phyloP scores from a whole-genome alignment of 2,329 filamentous ascomycete genomes.

The Talaromyces atroroseus region DNA sequence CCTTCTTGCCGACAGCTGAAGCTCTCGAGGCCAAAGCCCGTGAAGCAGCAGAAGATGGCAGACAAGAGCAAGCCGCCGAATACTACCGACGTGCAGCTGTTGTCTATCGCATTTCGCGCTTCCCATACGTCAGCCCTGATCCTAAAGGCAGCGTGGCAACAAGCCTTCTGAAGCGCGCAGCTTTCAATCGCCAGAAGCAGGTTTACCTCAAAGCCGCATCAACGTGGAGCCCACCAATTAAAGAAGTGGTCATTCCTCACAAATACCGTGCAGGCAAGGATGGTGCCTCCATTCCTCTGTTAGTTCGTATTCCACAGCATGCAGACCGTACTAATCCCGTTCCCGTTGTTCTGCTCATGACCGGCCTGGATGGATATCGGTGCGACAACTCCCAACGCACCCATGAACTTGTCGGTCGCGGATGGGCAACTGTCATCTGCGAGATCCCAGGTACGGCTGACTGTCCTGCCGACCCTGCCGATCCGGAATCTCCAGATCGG shows the following conservation, averaged over 20 bases:
- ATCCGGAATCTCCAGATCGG: slow-evolving; percentile 56
- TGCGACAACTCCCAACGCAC: slow-evolving; percentile 50
- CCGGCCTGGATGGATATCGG: slow-evolving; percentile 55
- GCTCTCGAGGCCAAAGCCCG: slow-evolving; percentile 51
- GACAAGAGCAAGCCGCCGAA: slow-evolving; percentile 52
- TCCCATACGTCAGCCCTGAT: slow-evolving; percentile 47
- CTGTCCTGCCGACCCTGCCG: slow-evolving; percentile 58
- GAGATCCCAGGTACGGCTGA: slow-evolving; percentile 66
- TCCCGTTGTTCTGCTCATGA: slow-evolving; percentile 53
- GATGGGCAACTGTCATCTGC: slow-evolving; percentile 58
- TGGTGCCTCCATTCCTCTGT: slow-evolving; percentile 55
- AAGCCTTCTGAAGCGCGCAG: slow-evolving; percentile 49
- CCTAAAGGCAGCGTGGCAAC: slow-evolving; percentile 14
- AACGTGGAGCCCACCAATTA: slow-evolving; percentile 53
- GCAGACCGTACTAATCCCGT: slow-evolving; percentile 40
- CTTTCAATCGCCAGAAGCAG: slow-evolving; percentile 62
- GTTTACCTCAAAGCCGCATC: slow-evolving; percentile 55
- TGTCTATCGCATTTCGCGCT: slow-evolving; percentile 67
- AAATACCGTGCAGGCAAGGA: slow-evolving; percentile 47
- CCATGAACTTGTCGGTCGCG: slow-evolving; percentile 57
- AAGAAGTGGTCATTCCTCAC: slow-evolving; percentile 60
- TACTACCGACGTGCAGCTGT: slow-evolving; percentile 66
- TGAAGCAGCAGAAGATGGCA: slow-evolving; percentile 44
- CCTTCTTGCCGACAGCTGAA: slow-evolving; percentile 58
- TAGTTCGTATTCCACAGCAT: slow-evolving; percentile 55